Base-by-base conservation (phyloP, 139 green algal genomes). In the Picochlorum sp. region DNA sequence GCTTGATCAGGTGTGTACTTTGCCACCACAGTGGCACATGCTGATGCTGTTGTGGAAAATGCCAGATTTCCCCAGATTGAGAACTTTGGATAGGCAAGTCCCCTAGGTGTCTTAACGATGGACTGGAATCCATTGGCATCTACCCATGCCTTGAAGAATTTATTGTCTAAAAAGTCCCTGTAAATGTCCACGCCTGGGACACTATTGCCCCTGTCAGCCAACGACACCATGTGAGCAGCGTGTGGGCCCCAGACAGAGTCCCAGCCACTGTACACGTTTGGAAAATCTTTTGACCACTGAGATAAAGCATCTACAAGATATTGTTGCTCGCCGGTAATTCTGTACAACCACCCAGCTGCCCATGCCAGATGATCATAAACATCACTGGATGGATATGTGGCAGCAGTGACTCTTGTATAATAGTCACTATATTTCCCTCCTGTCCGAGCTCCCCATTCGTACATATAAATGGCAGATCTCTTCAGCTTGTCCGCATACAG, bases 331-430 rank as follows among this genome's bases (percentile, higher is more conserved):
- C 54, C 58, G 4, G 74, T 82, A 13, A 73, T 73, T 6, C 67
- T 51, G 60, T 70, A 83, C 45, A 83, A 55, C 74, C 74, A 83
- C 16, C 44, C 60, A 15, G 77, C 77, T 6, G 74, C 77, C 45
- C 69, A 75, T 31, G 71, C 60, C 4, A 83, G 51, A 31, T 83
- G 67, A 51, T 83, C 77, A 4, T 26, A 13, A 37, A 49, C 80
- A 47, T 26, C 51, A 34, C 49, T 71, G 45, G 31, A 69, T 58
- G 71, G 65, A 59, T 78, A 83, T 14, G 44, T 59, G 16, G 47
- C 16, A 7, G 57, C 13, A 16, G 58, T 58, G 16, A 37, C 64
- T 15, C 16, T 51, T 14, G 49, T 31, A 57, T 57, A 67, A 24
- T 34, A 55, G 11, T 57, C 18, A 23, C 49, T 70, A 41, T 70